Percentiles rank a stretch among this genome's conserved stretches.
Conservation (phyloP, 2,329 filamentous ascomycete species). For the Talaromyces sp. region DNA sequence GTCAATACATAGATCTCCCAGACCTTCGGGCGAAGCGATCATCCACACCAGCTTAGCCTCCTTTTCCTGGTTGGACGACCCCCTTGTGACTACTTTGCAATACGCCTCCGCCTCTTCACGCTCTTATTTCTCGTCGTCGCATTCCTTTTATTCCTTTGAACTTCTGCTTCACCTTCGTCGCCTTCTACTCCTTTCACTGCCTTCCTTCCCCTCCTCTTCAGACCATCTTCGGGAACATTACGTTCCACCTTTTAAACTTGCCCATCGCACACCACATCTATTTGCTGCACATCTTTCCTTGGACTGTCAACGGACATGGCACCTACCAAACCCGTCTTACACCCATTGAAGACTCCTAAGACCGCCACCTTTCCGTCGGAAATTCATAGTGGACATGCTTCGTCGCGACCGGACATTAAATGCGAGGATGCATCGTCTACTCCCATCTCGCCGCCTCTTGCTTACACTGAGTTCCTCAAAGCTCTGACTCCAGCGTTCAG, state of each 20-base stretch:
- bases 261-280: not conserved
- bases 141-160: not conserved
- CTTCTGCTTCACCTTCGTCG: not conserved
- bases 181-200: not conserved
- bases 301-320: slow-evolving; percentile 17
- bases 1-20: slow-evolving; percentile 9
- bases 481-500: slow-evolving; percentile 67
- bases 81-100: slow-evolving; percentile 5
- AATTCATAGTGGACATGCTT: slow-evolving; percentile 52
- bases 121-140: not conserved
- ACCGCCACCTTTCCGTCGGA: slow-evolving; percentile 46
- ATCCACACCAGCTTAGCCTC: slow-evolving; percentile 1
- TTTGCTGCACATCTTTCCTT: not conserved
- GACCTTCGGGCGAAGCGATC: slow-evolving; percentile 8
- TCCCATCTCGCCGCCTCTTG: slow-evolving; percentile 82
- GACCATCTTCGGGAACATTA: not conserved
- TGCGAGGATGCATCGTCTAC: slow-evolving; percentile 61
- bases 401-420: slow-evolving; percentile 61
- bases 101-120: not conserved
- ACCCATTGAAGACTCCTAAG: slow-evolving; percentile 41
- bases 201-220: not conserved
- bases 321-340: slow-evolving; percentile 31
- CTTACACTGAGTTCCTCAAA: slow-evolving; percentile 91
- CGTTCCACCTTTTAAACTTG: not conserved
- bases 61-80: slow-evolving; percentile 7